Evolutionary conservation across 352 stramenopile genomes (phyloP), one percentile per base, ranked within the genome.

Genomic region (Phytophthora ramorum): DNA sequence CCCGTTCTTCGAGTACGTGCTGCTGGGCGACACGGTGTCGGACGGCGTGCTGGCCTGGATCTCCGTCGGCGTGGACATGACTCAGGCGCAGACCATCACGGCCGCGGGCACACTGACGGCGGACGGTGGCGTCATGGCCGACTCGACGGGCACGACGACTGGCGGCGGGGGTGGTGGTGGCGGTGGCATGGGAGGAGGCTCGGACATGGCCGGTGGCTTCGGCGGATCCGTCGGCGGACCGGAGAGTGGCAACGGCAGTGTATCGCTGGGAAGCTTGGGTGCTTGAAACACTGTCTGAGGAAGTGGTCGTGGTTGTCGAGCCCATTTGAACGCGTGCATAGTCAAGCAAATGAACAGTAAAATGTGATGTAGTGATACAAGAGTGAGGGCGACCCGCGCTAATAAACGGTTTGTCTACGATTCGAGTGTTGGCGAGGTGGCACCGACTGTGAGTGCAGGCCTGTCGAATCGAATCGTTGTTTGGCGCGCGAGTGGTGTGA

Each of bases 11-110:
- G 43, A 73, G 55, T 76, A 76, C 48, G 59, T 67, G 50, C n/a
- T 55, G 8, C 50, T 79, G 47, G 71, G 71, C 38, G 66, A 72
- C 44, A 53, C n/a, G 14, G 44, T 75, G 24, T 26, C 48, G 17
- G 70, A 78, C 44, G 70, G 70, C 24, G 49, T 78, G 14, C 55
- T 81, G 54, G 64, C 73, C 22, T 81, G 73, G 73, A 70, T 81
- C 63, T 32, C 26, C 4, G 26, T 32, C 2, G 26, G 26, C 26
- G 26, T 32, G 4, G 26, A 32, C 26, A 32, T 68, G 60, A 67
- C 56, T 14, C 17, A 34, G 1, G 48, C 66, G 6, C 61, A 73
- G 58, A 68, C 28, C 4, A 53, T 81, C 28, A 62, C 47, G 7
- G 56, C 63, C 0, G 44, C 57, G 5, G 57, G 44, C 2, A 59